Evolutionary conservation across 2,329 filamentous ascomycete species (phyloP), one percentile per base, ranked within the genome.

Genomic region (Trichophyton rubrum): DNA sequence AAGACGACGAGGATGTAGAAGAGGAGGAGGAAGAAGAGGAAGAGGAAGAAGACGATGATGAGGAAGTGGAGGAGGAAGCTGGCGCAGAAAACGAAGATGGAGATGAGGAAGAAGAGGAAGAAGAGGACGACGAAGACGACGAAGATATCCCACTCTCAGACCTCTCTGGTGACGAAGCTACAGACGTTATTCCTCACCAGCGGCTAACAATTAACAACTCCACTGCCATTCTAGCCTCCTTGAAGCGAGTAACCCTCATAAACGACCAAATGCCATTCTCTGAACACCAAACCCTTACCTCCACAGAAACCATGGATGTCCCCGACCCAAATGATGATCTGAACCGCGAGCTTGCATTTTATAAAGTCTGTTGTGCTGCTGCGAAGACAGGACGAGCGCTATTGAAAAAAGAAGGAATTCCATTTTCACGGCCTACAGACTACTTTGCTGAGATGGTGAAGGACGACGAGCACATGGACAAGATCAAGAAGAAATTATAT

Each of bases 401-500:
- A 63, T 80, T 99, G 24, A 87, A 88, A 70, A 85, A 87, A 64
- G 92, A 96, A 74, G 87, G 87, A 7, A 82, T 92, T 0, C 83
- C 88, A 5, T 99, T 99, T 76, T 87, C 89, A 30, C 83, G 93
- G 8, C 93, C 93, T 2, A 86, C 84, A 60, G 93, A 99, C 77
- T 99, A 95, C 78, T 99, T 99, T 69, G 93, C 93, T 51, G 93
- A 99, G 80, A 99, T 97, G 91, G 86, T 96, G 69, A 97, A 97
- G 83, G 89, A 87, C 69, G 93, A 99, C 72, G 92, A 95, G 69
- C 93, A 96, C 75, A 99, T 99, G 93, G 89, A 89, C 72, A 91
- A 89, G 80, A 89, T 99, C 72, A 95, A 95, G 80, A 84, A 86
- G 70, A 95, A 95, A 81, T 79, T 97, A 69, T 82, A 96, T 64